phyloP scores from a whole-genome alignment of 331 rosid genomes.

The Rhamnella rubrinervis region DNA sequence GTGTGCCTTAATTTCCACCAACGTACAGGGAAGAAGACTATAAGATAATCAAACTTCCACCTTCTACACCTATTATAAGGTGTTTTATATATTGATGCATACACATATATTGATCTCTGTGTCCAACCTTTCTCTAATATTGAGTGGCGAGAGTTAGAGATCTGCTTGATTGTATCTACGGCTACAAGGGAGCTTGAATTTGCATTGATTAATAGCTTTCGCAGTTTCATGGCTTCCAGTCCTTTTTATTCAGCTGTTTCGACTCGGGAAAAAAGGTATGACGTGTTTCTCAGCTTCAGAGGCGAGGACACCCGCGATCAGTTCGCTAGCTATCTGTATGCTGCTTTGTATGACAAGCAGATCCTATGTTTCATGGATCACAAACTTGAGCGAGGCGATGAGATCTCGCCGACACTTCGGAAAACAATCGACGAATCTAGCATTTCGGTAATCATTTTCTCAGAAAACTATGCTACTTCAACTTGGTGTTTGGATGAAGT shows the following conservation, averaged over 20 bases:
- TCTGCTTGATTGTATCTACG: no score
- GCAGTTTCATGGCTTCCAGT: not conserved
- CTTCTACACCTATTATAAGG: no score
- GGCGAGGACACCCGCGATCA: not conserved
- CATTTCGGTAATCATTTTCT: not conserved
- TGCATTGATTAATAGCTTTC: no score
- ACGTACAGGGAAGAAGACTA: no score
- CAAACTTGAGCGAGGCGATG: not conserved
- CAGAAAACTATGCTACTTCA: not conserved
- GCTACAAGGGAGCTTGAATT: no score
- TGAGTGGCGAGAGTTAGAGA: no score
- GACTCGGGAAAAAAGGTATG: not conserved
- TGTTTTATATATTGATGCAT: no score
- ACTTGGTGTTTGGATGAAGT: conserved; percentile 1
- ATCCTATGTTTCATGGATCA: not conserved
- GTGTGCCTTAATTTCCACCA: no score
- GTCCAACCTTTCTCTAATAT: no score
- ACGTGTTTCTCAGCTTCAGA: not conserved
- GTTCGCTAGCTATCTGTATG: not conserved
- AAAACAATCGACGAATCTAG: not conserved
- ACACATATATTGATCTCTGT: no score
- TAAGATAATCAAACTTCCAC: no score
- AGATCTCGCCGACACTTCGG: not conserved
- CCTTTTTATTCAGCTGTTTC: not conserved
- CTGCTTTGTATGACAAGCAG: not conserved